These are phyloP conservation scores for Collybia nuda DNA, from an alignment of 768 basidiomycete species.

Conservation along the genomic window DNA sequence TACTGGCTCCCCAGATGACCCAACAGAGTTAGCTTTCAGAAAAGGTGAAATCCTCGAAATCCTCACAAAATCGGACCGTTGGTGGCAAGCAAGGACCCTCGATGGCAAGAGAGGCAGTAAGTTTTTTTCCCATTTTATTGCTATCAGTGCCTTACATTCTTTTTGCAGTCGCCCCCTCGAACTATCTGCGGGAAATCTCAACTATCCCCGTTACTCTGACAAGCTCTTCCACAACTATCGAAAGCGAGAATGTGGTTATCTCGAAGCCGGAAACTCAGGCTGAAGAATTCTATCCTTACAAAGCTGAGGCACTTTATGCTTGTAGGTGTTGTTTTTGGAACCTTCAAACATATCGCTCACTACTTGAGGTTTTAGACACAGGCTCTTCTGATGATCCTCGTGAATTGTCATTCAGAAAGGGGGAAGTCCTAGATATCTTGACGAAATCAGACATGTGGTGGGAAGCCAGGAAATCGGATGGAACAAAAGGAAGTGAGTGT, in stretches of 20 bases:
- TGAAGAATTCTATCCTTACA: neutral
- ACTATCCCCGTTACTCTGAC: neutral
- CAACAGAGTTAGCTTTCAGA: neutral
- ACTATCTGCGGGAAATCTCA: neutral
- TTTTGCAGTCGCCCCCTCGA: neutral
- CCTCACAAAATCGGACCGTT: neutral
- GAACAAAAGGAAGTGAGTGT: slow-evolving; percentile 61
- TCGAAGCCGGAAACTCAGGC: neutral
- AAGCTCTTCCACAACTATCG: neutral
- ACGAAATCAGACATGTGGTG: slow-evolving; percentile 83
- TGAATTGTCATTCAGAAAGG: slow-evolving; percentile 82
- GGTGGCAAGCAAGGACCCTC: neutral
- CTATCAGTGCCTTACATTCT: neutral
- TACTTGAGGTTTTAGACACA: slow-evolving; percentile 44
- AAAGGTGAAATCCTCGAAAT: neutral
- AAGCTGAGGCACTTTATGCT: neutral
- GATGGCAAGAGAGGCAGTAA: neutral
- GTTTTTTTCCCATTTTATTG: neutral
- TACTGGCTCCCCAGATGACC: neutral
- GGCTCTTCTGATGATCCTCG: slow-evolving; percentile 77
- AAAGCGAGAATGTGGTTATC: neutral
- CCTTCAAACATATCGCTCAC: too few relatives aligned
- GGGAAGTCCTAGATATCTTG: slow-evolving; percentile 77
- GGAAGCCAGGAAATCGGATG: slow-evolving; percentile 69
- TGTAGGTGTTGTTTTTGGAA: neutral